Conservation (phyloP, 441 rosid species). For the Omphalea diandra region DNA sequence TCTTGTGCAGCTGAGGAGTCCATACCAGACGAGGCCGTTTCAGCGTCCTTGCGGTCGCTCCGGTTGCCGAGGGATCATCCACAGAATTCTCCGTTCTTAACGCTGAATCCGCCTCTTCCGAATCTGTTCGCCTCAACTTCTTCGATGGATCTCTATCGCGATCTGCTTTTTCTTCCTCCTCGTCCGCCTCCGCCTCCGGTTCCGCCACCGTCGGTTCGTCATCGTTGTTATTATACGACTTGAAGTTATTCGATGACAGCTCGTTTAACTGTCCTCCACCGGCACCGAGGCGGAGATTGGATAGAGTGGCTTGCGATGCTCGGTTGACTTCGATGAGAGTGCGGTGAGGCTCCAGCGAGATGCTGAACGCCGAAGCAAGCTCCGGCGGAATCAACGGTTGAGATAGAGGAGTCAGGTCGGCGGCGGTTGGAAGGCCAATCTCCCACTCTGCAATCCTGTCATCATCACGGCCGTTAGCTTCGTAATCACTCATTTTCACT, state of each 20-base stretch:
- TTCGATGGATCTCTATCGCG: conserved; percentile 52
- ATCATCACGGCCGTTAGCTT: conserved; percentile 29
- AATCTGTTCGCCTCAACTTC: conserved; percentile 47
- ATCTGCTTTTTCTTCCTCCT: conserved; percentile 25
- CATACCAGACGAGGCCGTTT: conserved; percentile 90
- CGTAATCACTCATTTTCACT: conserved; percentile 62
- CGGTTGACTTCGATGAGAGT: conserved; percentile 61
- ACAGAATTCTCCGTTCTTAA: conserved; percentile 34
- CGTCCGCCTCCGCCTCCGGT: conserved; percentile 23
- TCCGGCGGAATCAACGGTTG: conserved; percentile 66
- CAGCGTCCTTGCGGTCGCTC: conserved; percentile 46
- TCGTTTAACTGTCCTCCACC: conserved; percentile 30
- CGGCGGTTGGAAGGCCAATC: conserved; percentile 69
- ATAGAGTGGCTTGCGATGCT: conserved; percentile 64
- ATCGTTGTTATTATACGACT: conserved; percentile 26
- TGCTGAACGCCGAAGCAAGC: conserved; percentile 88
- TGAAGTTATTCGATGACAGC: conserved; percentile 44
- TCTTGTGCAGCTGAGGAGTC: conserved; percentile 98
- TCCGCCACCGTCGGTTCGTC: conserved; percentile 36
- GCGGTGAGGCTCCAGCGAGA: conserved; percentile 59
- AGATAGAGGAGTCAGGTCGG: conserved; percentile 78
- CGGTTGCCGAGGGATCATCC: conserved; percentile 55
- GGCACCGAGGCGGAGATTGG: conserved; percentile 43
- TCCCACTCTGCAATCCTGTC: conserved; percentile 82
- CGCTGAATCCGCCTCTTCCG: conserved; percentile 68